Conservation (phyloP, 2,329 filamentous ascomycete species). For the Verticillium klebahnii region DNA sequence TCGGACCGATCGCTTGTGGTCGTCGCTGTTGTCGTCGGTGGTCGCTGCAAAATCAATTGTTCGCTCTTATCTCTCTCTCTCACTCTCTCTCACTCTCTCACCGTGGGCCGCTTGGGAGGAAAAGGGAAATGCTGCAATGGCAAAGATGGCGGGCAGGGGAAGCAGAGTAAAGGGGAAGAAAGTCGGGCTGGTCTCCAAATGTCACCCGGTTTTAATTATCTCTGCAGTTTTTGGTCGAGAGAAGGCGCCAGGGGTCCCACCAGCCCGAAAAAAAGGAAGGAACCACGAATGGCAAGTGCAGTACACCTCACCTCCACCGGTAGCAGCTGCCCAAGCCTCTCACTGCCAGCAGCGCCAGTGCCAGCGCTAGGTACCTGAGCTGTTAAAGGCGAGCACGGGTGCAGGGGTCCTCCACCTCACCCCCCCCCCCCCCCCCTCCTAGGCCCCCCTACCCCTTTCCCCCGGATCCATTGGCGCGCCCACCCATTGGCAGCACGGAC, state of each 20-base stretch:
- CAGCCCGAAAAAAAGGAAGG: constrained; percentile 9
- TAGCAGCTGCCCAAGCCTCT: neutral
- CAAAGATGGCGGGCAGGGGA: neutral
- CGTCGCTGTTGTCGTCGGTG: neutral
- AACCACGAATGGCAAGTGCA: constrained; percentile 2
- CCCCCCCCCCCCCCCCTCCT: neutral
- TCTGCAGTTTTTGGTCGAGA: constrained; percentile 14
- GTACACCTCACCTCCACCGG: neutral
- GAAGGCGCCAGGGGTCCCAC: constrained; percentile 13
- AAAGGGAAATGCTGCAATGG: neutral
- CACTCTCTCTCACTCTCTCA: constrained; percentile 9
- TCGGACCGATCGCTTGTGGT: neutral
- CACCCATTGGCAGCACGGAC: constrained; percentile 12
- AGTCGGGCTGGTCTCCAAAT: constrained; percentile 10
- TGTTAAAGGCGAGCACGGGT: neutral
- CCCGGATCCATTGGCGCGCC: constrained; percentile 10
- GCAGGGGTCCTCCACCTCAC: neutral
- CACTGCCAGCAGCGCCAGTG: too few relatives aligned
- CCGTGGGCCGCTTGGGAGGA: neutral
- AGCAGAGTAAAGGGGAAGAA: constrained; percentile 5
- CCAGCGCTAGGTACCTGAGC: neutral
- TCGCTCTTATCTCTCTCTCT: constrained; percentile 7
- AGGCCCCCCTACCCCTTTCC: constrained; percentile 6
- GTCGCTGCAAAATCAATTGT: neutral
- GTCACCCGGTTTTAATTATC: constrained; percentile 12